phyloP scores from a whole-genome alignment of 345 rosid genomes.

The Moricandia moricandioides region DNA sequence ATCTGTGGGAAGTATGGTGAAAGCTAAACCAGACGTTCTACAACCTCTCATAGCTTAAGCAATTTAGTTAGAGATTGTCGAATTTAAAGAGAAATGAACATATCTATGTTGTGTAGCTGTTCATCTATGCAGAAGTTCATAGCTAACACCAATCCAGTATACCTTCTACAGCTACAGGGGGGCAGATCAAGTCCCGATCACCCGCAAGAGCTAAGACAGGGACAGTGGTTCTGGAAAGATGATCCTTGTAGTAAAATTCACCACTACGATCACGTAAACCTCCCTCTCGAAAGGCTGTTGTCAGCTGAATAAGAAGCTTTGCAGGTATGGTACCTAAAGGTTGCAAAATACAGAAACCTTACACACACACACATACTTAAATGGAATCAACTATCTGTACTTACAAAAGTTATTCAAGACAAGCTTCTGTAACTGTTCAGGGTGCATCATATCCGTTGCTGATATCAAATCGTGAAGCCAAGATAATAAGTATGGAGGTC shows the following conservation, averaged over 20 bases:
- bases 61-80: background rate
- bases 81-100: background rate
- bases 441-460: slow-evolving; percentile 95
- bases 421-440: slow-evolving; percentile 84
- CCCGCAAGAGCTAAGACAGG: slow-evolving; percentile 94
- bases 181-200: slow-evolving; percentile 86
- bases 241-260: slow-evolving; percentile 68
- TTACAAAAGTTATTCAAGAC: slow-evolving; percentile 87
- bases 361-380: background rate
- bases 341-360: slow-evolving; percentile 18
- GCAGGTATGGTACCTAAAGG: slow-evolving; percentile 84
- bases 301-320: slow-evolving; percentile 85
- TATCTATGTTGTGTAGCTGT: background rate
- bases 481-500: slow-evolving; percentile 75
- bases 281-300: slow-evolving; percentile 81
- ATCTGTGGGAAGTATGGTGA: background rate
- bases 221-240: slow-evolving; percentile 50
- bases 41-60: slow-evolving; percentile 7
- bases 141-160: slow-evolving; percentile 6
- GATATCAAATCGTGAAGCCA: slow-evolving; percentile 89
- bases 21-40: background rate
- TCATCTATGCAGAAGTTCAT: slow-evolving; percentile 8
- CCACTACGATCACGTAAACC: slow-evolving; percentile 84
- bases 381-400: slow-evolving; percentile 32
- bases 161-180: slow-evolving; percentile 92